Conservation (phyloP, 225 moss, liverwort and hornwort species). For the Anthoceros angustus region DNA sequence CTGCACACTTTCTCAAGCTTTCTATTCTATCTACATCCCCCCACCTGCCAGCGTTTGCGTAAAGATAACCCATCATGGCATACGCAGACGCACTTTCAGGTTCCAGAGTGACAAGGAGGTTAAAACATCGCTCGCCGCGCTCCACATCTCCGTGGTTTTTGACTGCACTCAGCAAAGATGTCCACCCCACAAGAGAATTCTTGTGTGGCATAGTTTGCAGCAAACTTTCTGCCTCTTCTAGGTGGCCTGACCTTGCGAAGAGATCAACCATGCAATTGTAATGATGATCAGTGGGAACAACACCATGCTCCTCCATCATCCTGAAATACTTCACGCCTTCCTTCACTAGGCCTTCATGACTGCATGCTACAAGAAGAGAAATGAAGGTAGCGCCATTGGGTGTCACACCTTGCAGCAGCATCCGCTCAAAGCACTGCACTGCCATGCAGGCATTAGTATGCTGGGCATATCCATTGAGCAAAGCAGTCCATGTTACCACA, state of each 20-base stretch:
- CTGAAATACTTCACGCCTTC: not conserved
- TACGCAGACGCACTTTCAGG: not conserved
- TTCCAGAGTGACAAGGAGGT: not conserved
- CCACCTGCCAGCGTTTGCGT: not conserved
- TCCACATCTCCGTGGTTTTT: not conserved
- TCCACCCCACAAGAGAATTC: not conserved
- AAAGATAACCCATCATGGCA: not conserved
- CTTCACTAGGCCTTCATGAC: not conserved
- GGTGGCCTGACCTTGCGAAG: not conserved
- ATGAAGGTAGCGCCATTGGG: not conserved
- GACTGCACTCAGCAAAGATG: not conserved
- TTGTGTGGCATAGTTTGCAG: not conserved
- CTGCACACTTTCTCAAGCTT: not conserved
- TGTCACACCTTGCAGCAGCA: not conserved
- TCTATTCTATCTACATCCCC: not conserved
- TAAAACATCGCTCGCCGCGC: not conserved
- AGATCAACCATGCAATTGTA: not conserved
- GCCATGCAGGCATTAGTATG: not conserved
- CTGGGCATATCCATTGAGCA: not conserved
- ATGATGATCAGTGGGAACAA: not conserved
- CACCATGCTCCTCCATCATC: not conserved
- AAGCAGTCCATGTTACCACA: not conserved
- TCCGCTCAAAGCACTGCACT: not conserved
- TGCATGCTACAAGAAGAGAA: not conserved
- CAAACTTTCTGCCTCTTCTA: not conserved